Evolutionary conservation across 2,329 filamentous ascomycete species (phyloP), one percentile per base, ranked within the genome.

Genomic region (Aureobasidium lini): DNA sequence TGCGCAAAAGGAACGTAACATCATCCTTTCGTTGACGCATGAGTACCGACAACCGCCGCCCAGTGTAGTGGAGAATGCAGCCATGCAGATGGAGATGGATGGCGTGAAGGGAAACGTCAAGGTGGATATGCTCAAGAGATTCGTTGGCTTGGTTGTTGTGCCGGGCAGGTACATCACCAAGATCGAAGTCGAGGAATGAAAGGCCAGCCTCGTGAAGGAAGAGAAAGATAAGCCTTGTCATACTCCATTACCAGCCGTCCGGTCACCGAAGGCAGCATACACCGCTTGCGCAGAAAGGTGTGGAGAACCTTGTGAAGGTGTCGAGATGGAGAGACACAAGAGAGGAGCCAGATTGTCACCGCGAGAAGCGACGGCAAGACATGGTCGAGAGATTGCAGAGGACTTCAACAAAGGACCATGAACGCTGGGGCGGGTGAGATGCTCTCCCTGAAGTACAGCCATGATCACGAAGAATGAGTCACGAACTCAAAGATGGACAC

Each of bases 111-210:
- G 66, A 36, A 75, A 74, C 58, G 69, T 87, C 59, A 82, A 81
- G 63, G 74, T 89, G 57, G 83, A 90, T 66, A 89, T 95, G 85
- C 87, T 84, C 29, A 91, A 88, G 65, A 84, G 94, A 57, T 95
- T 90, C 69, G 83, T 99, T 23, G 94, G 94, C 0, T 76, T 97
- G 29, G 85, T 99, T 2, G 92, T 96, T 28, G 84, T 99, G 4
- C 94, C 94, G 0, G 92, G 93, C 0, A 79, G 88, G 65, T 84
- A 95, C 70, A 89, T 99, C 65, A 84, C 81, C 61, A 93, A 88
- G 76, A 90, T 99, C 67, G 92, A 96, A 72, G 79, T 94, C 48
- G 91, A 97, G 70, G 87, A 93, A 2, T 70, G 66, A 66, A 11
- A 9, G n/a, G 16, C 28, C n/a, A 11, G 5, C 28, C 16, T 28